Base-by-base conservation (phyloP, 768 basidiomycete genomes). In the Chalciporus chontae region DNA sequence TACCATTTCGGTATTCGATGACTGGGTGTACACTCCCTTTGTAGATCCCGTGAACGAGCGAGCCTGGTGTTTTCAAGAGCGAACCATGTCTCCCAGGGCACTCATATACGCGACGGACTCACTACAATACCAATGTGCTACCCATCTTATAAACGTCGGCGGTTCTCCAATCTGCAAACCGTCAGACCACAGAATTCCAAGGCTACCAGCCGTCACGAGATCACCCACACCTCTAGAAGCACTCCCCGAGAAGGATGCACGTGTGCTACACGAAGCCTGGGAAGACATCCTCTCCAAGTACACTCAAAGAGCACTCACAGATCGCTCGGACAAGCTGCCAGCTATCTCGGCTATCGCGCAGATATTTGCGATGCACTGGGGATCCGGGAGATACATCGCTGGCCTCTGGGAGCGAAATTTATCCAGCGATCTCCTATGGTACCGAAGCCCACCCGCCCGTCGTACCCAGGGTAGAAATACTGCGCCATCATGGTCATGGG, bases 401-500 rank as follows among this genome's bases (percentile, higher is more conserved):
- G 50, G 50, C 13, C 9, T 51, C 14, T 51, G 50, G 50, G 37
- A 40, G 45, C 45, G 29, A 17, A 47, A 18, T 19, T 18, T 51
- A 23, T 47, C 37, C 23, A 11, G n/a, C 10, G 45, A 51, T 26
- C 37, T 51, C 19, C 36, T 51, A 18, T 51, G 50, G 50, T 27
- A 40, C 5, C 23, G 45, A 17, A 3, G 18, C n/a, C 1, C 11
- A 2, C 39, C 45, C 14, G 18, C 36, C 3, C 14, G 19, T 15
- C 40, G 26, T 17, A 26, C 24, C 24, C 14, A 19, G 17, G 36
- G 26, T 6, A 27, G 32, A 27, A 34, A 17, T 5, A 9, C 21
- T 27, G 50, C 50, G 26, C 50, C 50, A 15, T 51, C 50, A 18
- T 51, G 50, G 50, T 51, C 50, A 5, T 51, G 50, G 50, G 50